Evolutionary conservation across 257 asterid genomes (phyloP).

Genomic region (Solanum chaucha): DNA sequence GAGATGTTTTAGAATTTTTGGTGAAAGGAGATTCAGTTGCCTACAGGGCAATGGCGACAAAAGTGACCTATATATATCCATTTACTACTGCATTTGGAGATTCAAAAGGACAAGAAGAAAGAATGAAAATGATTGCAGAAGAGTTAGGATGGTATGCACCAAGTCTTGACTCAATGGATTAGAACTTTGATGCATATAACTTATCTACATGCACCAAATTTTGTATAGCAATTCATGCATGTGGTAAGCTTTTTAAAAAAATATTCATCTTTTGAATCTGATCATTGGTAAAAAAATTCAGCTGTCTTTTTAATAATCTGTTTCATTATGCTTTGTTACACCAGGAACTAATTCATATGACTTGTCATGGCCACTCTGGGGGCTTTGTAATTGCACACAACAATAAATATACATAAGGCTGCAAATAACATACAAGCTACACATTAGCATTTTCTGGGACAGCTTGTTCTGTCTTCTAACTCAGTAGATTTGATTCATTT

Average conservation of each 20-base stretch:
- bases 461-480: too few relatives aligned
- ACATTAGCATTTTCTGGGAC: too few relatives aligned
- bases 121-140: constrained; percentile 46
- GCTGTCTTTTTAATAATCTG: too few relatives aligned
- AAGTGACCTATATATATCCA: constrained; percentile 74
- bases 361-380: neutral
- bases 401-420: too few relatives aligned
- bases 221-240: neutral
- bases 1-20: constrained; percentile 74
- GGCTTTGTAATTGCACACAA: neutral
- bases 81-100: constrained; percentile 96
- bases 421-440: too few relatives aligned
- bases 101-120: constrained; percentile 75
- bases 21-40: constrained; percentile 63
- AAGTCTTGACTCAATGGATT: constrained; percentile 57
- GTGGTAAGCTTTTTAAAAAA: neutral
- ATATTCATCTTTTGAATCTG: neutral
- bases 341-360: too few relatives aligned
- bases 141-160: constrained; percentile 91
- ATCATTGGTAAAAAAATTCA: neutral
- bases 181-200: neutral
- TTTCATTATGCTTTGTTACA: too few relatives aligned
- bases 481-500: too few relatives aligned
- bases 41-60: constrained; percentile 73
- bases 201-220: neutral